Conservation (phyloP, 129 eudicot species). For the Calendula officinalis region DNA sequence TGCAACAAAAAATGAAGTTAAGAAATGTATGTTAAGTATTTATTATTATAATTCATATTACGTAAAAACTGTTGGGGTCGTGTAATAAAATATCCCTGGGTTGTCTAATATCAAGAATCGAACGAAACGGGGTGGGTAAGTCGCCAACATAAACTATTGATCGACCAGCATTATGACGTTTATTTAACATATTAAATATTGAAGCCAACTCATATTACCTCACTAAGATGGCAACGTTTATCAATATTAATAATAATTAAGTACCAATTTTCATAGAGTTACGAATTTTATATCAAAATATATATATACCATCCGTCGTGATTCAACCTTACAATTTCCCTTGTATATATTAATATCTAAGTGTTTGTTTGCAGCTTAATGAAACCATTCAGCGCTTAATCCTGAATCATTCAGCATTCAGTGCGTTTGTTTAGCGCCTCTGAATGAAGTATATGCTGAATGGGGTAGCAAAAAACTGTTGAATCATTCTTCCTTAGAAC, state of each 20-base stretch:
- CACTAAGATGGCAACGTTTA: slow-evolving; percentile 26
- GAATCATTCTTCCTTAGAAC: too few species aligned
- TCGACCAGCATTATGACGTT: slow-evolving; percentile 23
- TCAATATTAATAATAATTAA: background rate
- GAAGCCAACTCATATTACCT: slow-evolving; percentile 25
- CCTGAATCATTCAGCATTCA: too few species aligned
- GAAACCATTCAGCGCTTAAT: too few species aligned
- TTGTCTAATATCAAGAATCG: background rate
- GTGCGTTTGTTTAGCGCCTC: too few species aligned
- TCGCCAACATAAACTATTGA: slow-evolving; percentile 7
- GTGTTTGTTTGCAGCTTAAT: too few species aligned
- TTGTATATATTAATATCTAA: background rate
- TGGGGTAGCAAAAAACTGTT: too few species aligned
- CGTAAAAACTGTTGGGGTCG: too few species aligned
- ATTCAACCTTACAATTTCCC: slow-evolving; percentile 16
- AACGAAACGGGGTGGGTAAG: background rate
- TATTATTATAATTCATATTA: too few species aligned
- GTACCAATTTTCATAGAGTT: background rate
- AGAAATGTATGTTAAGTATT: too few species aligned
- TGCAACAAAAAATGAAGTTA: too few species aligned
- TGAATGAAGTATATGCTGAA: too few species aligned
- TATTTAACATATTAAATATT: background rate
- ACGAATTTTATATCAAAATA: slow-evolving; percentile 17
- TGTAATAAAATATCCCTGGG: too few species aligned
- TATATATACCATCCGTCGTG: slow-evolving; percentile 10